Percentiles rank a stretch among this genome's conserved stretches.
These are phyloP conservation scores for Boehmeria nivea DNA, from an alignment of 306 rosid genomes.

Conservation along the genomic window DNA sequence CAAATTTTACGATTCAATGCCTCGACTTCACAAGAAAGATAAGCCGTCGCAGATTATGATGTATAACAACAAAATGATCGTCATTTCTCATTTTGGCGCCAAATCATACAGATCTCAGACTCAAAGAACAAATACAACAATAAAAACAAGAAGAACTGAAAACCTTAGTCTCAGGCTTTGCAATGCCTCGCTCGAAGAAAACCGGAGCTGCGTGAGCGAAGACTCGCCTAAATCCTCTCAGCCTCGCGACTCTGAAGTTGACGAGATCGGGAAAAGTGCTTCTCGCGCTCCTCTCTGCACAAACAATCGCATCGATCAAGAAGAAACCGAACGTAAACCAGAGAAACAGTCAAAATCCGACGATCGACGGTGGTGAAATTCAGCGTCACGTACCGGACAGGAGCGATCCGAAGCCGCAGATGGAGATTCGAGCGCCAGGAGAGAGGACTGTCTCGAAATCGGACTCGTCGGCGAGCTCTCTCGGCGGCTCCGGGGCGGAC, in stretches of 20 bases:
- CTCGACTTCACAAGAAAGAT: too few relatives aligned
- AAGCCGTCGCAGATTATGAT: too few relatives aligned
- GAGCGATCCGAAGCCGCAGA: constrained; percentile 93
- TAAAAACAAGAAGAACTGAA: constrained; percentile 1
- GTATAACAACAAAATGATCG: too few relatives aligned
- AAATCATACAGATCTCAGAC: too few relatives aligned
- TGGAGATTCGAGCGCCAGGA: constrained; percentile 48
- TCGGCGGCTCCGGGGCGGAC: constrained; percentile 31
- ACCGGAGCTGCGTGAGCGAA: constrained; percentile 80
- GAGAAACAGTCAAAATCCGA: too few relatives aligned
- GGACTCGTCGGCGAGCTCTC: constrained; percentile 52
- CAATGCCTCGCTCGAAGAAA: constrained; percentile 94
- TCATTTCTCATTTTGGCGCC: background rate
- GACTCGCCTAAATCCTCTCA: constrained; percentile 71
- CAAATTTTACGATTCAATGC: too few relatives aligned
- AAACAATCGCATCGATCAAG: background rate
- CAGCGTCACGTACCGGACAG: constrained; percentile 55
- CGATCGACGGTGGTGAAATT: constrained; percentile 8
- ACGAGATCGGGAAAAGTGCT: constrained; percentile 80
- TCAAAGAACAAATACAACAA: background rate
- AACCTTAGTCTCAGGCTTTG: constrained; percentile 87
- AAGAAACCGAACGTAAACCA: background rate
- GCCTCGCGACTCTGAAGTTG: constrained; percentile 59
- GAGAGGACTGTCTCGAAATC: constrained; percentile 43
- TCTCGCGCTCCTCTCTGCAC: constrained; percentile 75